A percentile compares a stretch with the other conserved stretches of the same genome.
phyloP scores from a whole-genome alignment of 768 basidiomycete species.

The Phaeotremella skinneri region DNA sequence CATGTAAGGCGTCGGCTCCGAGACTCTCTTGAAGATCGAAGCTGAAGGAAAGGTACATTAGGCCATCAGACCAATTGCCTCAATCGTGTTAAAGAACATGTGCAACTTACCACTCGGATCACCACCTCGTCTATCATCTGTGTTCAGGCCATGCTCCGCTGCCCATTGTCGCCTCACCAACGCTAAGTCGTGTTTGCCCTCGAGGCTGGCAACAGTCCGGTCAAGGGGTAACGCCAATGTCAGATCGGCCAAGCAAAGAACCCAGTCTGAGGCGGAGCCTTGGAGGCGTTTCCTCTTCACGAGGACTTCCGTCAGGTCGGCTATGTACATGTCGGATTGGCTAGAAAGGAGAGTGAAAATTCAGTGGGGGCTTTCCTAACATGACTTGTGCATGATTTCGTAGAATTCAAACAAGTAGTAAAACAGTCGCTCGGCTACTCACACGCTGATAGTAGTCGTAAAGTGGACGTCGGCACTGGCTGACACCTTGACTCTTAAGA shows the following conservation, averaged over 20 bases:
- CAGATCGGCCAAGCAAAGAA: conserved; percentile 50
- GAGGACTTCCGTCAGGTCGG: conserved; percentile 78
- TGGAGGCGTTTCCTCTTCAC: conserved; percentile 48
- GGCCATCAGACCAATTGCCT: background rate
- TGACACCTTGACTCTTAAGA: conserved; percentile 75
- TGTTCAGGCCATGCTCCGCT: conserved; percentile 66
- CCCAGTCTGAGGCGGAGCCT: conserved; percentile 55
- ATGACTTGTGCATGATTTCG: too few relatives aligned
- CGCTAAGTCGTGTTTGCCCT: conserved; percentile 77
- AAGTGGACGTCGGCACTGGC: conserved; percentile 79
- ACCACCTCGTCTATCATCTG: conserved; percentile 63
- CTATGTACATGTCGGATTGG: conserved; percentile 90
- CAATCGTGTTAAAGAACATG: background rate
- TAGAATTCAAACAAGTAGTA: too few relatives aligned
- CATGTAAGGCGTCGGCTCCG: conserved; percentile 61
- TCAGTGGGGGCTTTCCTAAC: too few relatives aligned
- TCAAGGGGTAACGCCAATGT: conserved; percentile 76
- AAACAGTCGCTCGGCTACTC: too few relatives aligned
- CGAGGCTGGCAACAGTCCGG: conserved; percentile 90
- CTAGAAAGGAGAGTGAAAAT: conserved; percentile 36
- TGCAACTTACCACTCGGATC: conserved; percentile 76
- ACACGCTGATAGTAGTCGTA: conserved; percentile 89
- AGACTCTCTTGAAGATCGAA: conserved; percentile 86
- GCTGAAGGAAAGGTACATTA: conserved; percentile 53
- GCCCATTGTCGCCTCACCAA: conserved; percentile 77